Evolutionary conservation across 2,329 filamentous ascomycete genomes (phyloP).

Genomic region (Nemania bipapillata): DNA sequence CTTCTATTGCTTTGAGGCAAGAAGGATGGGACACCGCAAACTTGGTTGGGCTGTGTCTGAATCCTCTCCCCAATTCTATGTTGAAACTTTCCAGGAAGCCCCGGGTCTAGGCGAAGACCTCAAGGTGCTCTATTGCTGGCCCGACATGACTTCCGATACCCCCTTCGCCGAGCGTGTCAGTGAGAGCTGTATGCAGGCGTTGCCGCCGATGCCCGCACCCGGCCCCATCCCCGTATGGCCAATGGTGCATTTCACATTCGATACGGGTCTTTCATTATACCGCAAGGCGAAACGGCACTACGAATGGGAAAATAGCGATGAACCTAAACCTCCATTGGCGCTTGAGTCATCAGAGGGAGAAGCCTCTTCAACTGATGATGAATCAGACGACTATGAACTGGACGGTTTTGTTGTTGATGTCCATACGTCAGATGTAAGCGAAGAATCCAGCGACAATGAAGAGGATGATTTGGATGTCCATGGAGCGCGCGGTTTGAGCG

Average conservation of each 20-base stretch:
- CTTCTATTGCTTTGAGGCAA: constrained; percentile 35
- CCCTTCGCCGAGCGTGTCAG: background rate
- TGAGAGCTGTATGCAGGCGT: background rate
- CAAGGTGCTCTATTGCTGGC: constrained; percentile 49
- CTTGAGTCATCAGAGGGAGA: constrained; percentile 16
- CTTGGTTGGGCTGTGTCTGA: constrained; percentile 47
- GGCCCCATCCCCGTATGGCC: constrained; percentile 16
- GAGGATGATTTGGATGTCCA: constrained; percentile 45
- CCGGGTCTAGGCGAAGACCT: constrained; percentile 39
- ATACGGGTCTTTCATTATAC: constrained; percentile 1
- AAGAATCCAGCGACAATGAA: constrained; percentile 37
- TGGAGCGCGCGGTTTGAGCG: constrained; percentile 23
- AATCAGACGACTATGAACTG: constrained; percentile 43
- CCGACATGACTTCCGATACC: constrained; percentile 36
- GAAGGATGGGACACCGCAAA: background rate
- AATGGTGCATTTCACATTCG: constrained; percentile 18
- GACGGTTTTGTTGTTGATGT: constrained; percentile 41
- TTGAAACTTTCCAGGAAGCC: constrained; percentile 38
- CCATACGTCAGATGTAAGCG: constrained; percentile 18
- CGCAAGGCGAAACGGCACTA: constrained; percentile 22
- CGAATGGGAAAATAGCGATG: constrained; percentile 19
- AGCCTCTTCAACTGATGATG: background rate
- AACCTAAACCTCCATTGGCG: constrained; percentile 5
- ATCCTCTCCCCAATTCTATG: constrained; percentile 38
- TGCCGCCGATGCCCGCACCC: background rate